Base-by-base conservation (phyloP, 345 rosid species). In the Pistacia vera region DNA sequence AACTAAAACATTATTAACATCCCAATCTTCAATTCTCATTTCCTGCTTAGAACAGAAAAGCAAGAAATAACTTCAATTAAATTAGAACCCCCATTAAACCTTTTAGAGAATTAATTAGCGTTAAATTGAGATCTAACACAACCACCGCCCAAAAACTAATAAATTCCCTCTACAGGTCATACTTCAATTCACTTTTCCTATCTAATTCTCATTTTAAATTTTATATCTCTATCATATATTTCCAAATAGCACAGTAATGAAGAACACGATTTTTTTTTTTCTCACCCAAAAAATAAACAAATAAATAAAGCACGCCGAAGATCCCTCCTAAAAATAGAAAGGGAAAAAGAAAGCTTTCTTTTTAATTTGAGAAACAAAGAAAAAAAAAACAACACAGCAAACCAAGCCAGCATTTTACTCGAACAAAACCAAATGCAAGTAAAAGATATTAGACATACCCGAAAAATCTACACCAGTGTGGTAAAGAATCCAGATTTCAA, bases 101-200 rank as follows among this genome's bases (percentile, higher is more conserved):
- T 68, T 22, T n/a, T 1, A 20, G 60, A 54, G 55, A 33, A 73
- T 63, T 58, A 63, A 59, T 17, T 13, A 63, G 60, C 60, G 62
- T 18, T 77, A 66, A 80, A 48, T 79, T 60, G 66, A 77, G 83
- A 81, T 85, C 88, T 75, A 70, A 57, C 30, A 58, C 76, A 81
- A 65, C 60, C 20, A 75, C 60, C 48, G 56, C 12, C 14, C 41
- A 48, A 18, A 71, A 63, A 51, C 68, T 18, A 14, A 52, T 16
- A 68, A 70, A 70, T 64, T 63, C 6, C 55, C 52, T 52, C 59
- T 52, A 25, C 71, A 68, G 41, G 28, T 51, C 36, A 4, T 20
- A 66, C n/a, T 38, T 38, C 9, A 72, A 72, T 59, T 71, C 16
- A 11, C 41, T 46, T 59, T 22, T 28, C 52, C 57, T 57, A 48